Evolutionary conservation across 1,284 basidiomycete species (phyloP).

Genomic region (Caloboletus firmus): DNA sequence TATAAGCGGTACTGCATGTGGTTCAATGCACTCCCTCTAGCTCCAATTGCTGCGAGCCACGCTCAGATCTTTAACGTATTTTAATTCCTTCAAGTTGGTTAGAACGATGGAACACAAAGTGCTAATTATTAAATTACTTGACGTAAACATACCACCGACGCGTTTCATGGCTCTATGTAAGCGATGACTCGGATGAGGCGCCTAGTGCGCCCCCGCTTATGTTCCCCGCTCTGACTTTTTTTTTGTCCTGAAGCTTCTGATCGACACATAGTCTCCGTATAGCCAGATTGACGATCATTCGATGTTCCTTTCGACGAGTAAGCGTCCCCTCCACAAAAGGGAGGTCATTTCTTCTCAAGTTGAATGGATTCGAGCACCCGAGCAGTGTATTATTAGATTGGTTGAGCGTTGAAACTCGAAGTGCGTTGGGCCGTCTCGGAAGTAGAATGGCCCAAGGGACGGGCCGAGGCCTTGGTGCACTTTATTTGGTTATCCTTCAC

Average conservation of each 20-base stretch:
- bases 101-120: background rate
- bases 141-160: slow-evolving; percentile 1
- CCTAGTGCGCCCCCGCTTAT: background rate
- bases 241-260: slow-evolving; percentile 20
- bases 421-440: too few relatives aligned
- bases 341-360: background rate
- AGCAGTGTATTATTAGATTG: background rate
- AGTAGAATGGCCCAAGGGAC: too few relatives aligned
- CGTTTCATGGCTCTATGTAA: background rate
- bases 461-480: too few relatives aligned
- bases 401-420: background rate
- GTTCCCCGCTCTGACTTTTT: background rate
- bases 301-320: slow-evolving; percentile 5
- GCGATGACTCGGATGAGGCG: slow-evolving; percentile 1
- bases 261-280: slow-evolving; percentile 8
- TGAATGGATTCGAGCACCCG: background rate
- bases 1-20: background rate
- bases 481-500: too few relatives aligned
- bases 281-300: too few relatives aligned
- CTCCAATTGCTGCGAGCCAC: background rate
- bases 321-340: slow-evolving; percentile 20
- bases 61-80: background rate
- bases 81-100: background rate
- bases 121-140: background rate
- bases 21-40: background rate